These are phyloP conservation scores for Rubia yunnanensis DNA, from an alignment of 257 asterid genomes.

Conservation along the genomic window DNA sequence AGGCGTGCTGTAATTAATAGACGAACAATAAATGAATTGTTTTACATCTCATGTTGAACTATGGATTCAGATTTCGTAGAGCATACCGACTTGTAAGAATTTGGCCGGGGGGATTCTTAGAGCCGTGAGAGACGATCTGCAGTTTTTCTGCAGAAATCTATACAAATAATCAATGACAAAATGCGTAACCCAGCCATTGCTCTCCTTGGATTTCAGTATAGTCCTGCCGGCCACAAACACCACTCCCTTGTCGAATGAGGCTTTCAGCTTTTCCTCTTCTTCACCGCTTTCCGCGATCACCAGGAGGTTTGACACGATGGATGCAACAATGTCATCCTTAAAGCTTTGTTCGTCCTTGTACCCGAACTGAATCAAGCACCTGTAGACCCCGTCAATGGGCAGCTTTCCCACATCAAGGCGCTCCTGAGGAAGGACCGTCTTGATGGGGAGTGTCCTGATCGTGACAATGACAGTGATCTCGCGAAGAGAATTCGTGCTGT, in stretches of 20 bases:
- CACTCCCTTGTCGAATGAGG: background rate
- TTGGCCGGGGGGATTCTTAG: constrained; percentile 10
- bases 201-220: constrained; percentile 12
- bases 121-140: constrained; percentile 10
- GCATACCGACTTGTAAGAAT: constrained; percentile 17
- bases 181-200: constrained; percentile 8
- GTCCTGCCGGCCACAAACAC: constrained; percentile 15
- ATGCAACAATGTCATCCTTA: background rate
- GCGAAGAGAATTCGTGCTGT: constrained; percentile 11
- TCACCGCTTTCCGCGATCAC: constrained; percentile 1
- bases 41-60: background rate
- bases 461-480: constrained; percentile 15
- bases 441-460: constrained; percentile 17
- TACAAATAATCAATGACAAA: constrained; percentile 8
- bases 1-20: too few relatives aligned
- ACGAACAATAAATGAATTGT: background rate
- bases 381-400: constrained; percentile 13
- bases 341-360: constrained; percentile 12
- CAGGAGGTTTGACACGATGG: background rate
- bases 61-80: constrained; percentile 10
- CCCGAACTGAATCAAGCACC: constrained; percentile 17
- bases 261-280: background rate
- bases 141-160: constrained; percentile 14
- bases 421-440: constrained; percentile 15
- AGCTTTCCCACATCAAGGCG: constrained; percentile 13